phyloP scores from a whole-genome alignment of 139 green algal genomes.

The Pseudopediastrum boryanum region DNA sequence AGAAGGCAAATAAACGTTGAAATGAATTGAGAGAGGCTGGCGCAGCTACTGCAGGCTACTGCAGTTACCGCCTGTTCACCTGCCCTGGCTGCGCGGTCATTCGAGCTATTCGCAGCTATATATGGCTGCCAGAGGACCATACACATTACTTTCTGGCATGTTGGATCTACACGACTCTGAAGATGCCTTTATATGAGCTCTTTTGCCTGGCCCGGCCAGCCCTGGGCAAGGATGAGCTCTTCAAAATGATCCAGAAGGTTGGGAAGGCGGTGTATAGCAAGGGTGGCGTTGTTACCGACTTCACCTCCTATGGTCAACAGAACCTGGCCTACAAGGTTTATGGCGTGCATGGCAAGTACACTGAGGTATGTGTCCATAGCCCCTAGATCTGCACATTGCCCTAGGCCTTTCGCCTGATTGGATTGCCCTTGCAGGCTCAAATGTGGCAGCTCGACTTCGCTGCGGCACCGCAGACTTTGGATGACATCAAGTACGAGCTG shows the following conservation, averaged over 20 bases:
- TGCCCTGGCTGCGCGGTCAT: slow-evolving; percentile 8
- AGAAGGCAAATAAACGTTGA: too few relatives aligned
- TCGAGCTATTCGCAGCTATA: not conserved
- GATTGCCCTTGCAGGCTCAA: slow-evolving; percentile 59
- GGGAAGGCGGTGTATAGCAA: slow-evolving; percentile 60
- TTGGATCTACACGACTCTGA: not conserved
- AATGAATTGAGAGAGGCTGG: too few relatives aligned
- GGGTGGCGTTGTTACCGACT: slow-evolving; percentile 74
- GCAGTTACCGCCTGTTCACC: not conserved
- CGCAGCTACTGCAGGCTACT: not conserved
- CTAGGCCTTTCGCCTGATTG: not conserved
- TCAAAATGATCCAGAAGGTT: slow-evolving; percentile 54
- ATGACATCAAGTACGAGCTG: slow-evolving; percentile 67
- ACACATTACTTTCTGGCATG: too few relatives aligned
- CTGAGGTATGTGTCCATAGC: slow-evolving; percentile 53
- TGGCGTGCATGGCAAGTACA: slow-evolving; percentile 54
- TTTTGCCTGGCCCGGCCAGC: slow-evolving; percentile 72
- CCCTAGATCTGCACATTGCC: not conserved
- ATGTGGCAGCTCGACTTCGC: slow-evolving; percentile 87
- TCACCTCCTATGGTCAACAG: slow-evolving; percentile 73
- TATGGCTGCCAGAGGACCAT: not conserved
- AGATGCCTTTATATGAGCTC: slow-evolving; percentile 88
- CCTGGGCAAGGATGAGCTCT: slow-evolving; percentile 39
- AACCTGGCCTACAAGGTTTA: slow-evolving; percentile 77
- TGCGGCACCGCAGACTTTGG: slow-evolving; percentile 40